Base-by-base conservation (phyloP, 2,329 filamentous ascomycete species). In the Capronia epimyces region DNA sequence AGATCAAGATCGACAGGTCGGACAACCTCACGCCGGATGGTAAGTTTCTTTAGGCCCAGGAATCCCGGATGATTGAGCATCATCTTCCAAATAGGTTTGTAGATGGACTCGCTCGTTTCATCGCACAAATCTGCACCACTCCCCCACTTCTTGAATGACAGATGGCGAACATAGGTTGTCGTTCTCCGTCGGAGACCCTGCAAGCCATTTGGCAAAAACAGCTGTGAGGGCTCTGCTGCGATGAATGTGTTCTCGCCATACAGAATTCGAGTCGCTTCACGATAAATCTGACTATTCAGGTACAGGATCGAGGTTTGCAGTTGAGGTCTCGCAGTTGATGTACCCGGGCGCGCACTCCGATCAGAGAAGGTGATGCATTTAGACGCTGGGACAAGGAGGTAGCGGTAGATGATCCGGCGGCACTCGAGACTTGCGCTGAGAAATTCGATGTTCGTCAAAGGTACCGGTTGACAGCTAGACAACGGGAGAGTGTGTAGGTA, bases 241-340 rank as follows among this genome's bases (percentile, higher is more conserved):
- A 54, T 36, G 31, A 58, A 58, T 24, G 21, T 53, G 50, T 53
- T 58, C 36, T 56, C 50, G 34, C 53, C 43, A 40, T 58, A 58
- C 2, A 58, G 42, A 20, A 56, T 46, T 13, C 21, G 22, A 8
- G 24, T 49, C 16, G 46, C 53, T 41, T 58, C 55, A 7, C 39
- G 21, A 36, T 57, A 52, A 9, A 57, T 34, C 25, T 52, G 46
- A 39, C 45, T 36, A 15, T 50, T 49, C 20, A 46, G 25, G 5
- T 20, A 22, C 37, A 56, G 31, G 21, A 58, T 56, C 2, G 39
- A 46, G 16, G 47, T 13, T 9, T 54, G 16, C 8, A 57, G 16
- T 13, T 45, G 39, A 13, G 37, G 49, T 15, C 46, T 54, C n/a
- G 42, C 7, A 8, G 41, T 16, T 36, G 15, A 10, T 16, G 37